Evolutionary conservation across 163 green algal species (phyloP), one percentile per base, ranked within the genome.

Genomic region (Chlamydomonas reinhardtii): DNA sequence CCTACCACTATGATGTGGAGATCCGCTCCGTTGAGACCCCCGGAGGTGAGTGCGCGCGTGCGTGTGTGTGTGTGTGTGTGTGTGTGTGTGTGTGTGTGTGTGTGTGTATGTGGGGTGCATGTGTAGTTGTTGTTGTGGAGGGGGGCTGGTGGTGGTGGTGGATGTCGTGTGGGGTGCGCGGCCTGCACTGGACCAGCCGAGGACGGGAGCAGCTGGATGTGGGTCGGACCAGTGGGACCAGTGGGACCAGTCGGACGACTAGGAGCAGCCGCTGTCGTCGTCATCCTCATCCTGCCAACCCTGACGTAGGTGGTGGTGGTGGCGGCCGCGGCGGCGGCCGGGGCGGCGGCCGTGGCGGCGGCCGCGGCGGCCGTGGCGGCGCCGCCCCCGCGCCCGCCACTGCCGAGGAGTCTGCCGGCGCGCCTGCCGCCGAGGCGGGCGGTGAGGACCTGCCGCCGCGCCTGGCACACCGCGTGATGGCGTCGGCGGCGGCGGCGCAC

Each of bases 401-500:
- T 29, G 48, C 39, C 32, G 48, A 56, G 48, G 48, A 56, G 48
- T 35, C 14, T 35, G 64, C 64, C 43, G 48, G 19, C 11, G 14
- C 48, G 12, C 11, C 12, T 19, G 35, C 4, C 19, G 48, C 17
- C 64, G 68, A 32, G 4, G 68, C 43, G 11, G 8, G 64, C 12
- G 69, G 34, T 19, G 80, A 65, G 34, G 80, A 86, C 35, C 70
- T 79, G 70, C 80, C 80, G 3, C 70, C 80, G 32, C 80, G 56
- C 27, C 32, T 86, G 71, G 34, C 80, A 34, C 70, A 73, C 3
- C 80, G 80, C 20, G 43, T 87, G 9, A 59, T 96, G 54, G 12
- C 4, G 2, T 9, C 56, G 34, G 64, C 94, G 71, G 91, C 93
- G 1, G 22, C 56, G 35, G 35, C 89, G 29, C 64, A 93, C 66